Percentiles rank a stretch among this genome's conserved stretches.
phyloP scores from a whole-genome alignment of 495 filamentous ascomycete genomes.

The Hypoxylon rickii region DNA sequence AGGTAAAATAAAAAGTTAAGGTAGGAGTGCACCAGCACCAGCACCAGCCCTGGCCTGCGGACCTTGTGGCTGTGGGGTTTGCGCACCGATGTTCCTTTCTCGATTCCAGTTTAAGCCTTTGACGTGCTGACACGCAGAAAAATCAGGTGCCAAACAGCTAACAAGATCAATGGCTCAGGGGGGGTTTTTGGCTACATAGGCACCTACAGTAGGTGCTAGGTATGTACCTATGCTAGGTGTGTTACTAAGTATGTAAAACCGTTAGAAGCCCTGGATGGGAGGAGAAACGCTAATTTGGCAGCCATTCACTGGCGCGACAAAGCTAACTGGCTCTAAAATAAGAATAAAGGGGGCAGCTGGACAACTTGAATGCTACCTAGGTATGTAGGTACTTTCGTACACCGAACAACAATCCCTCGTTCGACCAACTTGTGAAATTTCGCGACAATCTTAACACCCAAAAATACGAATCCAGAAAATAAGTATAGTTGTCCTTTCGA shows the following conservation, averaged over 20 bases:
- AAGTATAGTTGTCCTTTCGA: neutral
- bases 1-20: too few relatives aligned
- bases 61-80: neutral
- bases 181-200: too few relatives aligned
- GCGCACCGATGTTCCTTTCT: neutral
- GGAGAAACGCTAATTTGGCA: constrained; percentile 25
- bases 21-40: too few relatives aligned
- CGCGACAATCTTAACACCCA: constrained; percentile 3
- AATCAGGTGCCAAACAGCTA: constrained; percentile 20
- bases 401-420: constrained; percentile 13
- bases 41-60: neutral
- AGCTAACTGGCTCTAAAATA: constrained; percentile 25
- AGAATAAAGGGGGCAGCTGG: constrained; percentile 29
- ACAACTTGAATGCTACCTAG: constrained; percentile 13
- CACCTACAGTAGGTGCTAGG: too few relatives aligned
- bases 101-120: neutral
- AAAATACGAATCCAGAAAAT: constrained; percentile 7
- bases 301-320: constrained; percentile 25
- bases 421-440: constrained; percentile 14
- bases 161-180: too few relatives aligned
- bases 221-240: too few relatives aligned
- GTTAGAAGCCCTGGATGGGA: too few relatives aligned
- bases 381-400: neutral
- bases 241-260: neutral
- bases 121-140: neutral